Base-by-base conservation (phyloP, 352 stramenopile genomes). In the Thraustochytrium striatum region DNA sequence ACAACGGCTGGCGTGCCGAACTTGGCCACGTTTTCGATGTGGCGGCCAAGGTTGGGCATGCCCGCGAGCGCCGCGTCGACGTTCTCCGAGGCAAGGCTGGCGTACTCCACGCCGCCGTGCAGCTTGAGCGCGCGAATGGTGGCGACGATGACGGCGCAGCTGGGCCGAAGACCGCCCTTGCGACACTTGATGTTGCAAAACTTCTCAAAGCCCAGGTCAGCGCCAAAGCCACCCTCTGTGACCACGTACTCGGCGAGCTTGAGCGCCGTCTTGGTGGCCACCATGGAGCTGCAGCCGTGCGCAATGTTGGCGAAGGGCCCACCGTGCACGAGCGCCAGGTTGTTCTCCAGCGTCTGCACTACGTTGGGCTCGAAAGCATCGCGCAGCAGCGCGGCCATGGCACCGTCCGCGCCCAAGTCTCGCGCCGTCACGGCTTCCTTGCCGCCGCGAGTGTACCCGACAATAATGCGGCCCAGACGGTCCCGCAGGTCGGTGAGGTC, bases 141-240 rank as follows among this genome's bases (percentile, higher is more conserved):
- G 13, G 95, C 93, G n/a, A 99, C 96, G 41, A 99, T 92, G 47
- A 98, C 95, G 47, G 95, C 94, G 80, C 92, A 98, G 81, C 97
- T 91, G 16, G 96, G 96, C 19, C 89, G 94, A 8, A 98, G 84
- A n/a, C 92, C 94, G 73, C 88, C 95, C 39, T 92, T 90, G 52
- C 95, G 90, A 83, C 94, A 98, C 87, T 99, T 99, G 82, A 99
- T 98, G 88, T 98, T 98, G 85, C 97, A 98, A 83, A 98, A 98
- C 86, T 98, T 97, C 81, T 97, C 91, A 86, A 95, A 93, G 61
- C 90, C 91, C 68, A 98, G 96, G 81, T 98, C 94, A 19, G 94
- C 95, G 53, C 96, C 96, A 83, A 99, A 99, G 9, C 95, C 95
- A 21, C 93, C 95, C 83, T 99, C 72, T 0, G 95, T 99, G 21